Conservation (phyloP, 441 rosid species). For the Gossypium schwendimanii region DNA sequence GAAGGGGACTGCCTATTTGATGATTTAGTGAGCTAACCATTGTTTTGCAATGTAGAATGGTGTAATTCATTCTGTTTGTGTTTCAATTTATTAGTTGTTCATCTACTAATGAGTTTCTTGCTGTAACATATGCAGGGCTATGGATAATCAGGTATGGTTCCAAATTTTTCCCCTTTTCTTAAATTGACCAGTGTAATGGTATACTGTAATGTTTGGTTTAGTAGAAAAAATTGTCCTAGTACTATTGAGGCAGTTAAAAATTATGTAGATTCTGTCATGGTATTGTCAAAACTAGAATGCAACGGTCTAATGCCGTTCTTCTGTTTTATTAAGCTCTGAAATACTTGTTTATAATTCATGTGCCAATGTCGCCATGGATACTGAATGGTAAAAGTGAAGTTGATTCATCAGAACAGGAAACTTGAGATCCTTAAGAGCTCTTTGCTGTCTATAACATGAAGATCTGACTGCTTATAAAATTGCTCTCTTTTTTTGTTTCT, state of each 20-base stretch:
- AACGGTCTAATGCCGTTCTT: neutral
- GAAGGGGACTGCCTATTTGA: neutral
- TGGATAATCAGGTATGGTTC: conserved; percentile 71
- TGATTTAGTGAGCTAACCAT: conserved; percentile 1
- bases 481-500: conserved; percentile 10
- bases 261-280: neutral
- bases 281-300: neutral
- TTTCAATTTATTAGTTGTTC: neutral
- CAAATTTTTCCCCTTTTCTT: neutral
- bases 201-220: neutral
- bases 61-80: neutral
- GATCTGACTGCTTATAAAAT: neutral
- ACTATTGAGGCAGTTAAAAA: neutral
- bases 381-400: neutral
- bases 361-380: neutral
- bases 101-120: conserved; percentile 17
- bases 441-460: neutral
- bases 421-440: conserved; percentile 3
- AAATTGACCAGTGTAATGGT: neutral
- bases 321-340: neutral
- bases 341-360: neutral
- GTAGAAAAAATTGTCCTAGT: neutral
- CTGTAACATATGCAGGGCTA: conserved; percentile 66
- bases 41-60: neutral
- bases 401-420: neutral